A percentile compares a stretch with the other conserved stretches of the same genome.
phyloP scores from a whole-genome alignment of 1,139 yeast species.

The Cylindricascospora bacillispora region DNA sequence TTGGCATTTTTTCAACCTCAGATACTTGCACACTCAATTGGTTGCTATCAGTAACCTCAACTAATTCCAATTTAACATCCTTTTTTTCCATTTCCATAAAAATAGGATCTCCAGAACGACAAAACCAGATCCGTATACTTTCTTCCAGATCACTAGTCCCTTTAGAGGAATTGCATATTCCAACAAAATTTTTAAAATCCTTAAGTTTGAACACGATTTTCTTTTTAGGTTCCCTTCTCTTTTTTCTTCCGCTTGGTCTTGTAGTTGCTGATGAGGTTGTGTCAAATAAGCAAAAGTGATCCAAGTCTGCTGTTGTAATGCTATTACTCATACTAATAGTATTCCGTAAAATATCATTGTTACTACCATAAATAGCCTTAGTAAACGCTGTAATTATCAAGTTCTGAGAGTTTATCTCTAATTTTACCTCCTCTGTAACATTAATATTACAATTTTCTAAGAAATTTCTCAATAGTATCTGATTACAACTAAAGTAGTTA shows the following conservation, averaged over 20 bases:
- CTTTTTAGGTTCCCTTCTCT: conserved; percentile 11
- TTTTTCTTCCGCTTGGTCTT: conserved; percentile 4
- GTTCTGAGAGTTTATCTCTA: conserved; percentile 34
- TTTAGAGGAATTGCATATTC: conserved; percentile 20
- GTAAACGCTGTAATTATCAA: conserved; percentile 42
- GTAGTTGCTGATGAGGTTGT: conserved; percentile 8
- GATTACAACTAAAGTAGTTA: conserved; percentile 35
- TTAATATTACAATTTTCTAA: conserved; percentile 31
- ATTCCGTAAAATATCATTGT: conserved; percentile 40
- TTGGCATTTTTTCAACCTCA: conserved; percentile 9
- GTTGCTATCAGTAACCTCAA: conserved; percentile 35
- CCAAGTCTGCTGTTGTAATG: conserved; percentile 35
- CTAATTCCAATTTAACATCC: conserved; percentile 25
- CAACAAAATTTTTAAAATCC: conserved; percentile 42
- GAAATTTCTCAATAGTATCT: conserved; percentile 35
- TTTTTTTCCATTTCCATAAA: conserved; percentile 30
- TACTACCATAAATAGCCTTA: conserved; percentile 35
- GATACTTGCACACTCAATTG: conserved; percentile 3
- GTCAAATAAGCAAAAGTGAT: conserved; percentile 22
- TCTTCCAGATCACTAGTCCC: conserved; percentile 9
- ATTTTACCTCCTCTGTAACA: conserved; percentile 42
- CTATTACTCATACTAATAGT: conserved; percentile 47
- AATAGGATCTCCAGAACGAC: conserved; percentile 42
- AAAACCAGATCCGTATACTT: conserved; percentile 29
- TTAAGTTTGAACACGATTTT: conserved; percentile 32